Evolutionary conservation across 2,329 filamentous ascomycete species (phyloP), one percentile per base, ranked within the genome.

Genomic region (Trichoderma sp.): DNA sequence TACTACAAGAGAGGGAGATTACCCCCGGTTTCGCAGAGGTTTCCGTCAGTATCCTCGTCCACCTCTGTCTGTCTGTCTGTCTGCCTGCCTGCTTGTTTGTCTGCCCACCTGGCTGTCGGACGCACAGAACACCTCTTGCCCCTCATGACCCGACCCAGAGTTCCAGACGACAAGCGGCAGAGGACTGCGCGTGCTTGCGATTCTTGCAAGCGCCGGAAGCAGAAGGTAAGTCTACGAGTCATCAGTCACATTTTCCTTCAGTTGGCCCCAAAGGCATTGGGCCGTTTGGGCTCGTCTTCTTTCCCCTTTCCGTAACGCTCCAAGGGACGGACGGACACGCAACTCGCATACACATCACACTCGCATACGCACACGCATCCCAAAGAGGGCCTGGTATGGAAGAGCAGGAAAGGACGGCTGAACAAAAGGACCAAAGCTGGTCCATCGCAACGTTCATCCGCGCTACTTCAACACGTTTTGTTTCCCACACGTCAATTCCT

Each of bases 161-260:
- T 87, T 66, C 79, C 82, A 39, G 80, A 82, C 69, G 84, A 88
- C 68, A 85, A 87, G 74, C 82, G 87, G 68, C 83, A 86, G 75
- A 83, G 87, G 70, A 89, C 83, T 59, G 84, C 84, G 28, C 83
- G 86, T 69, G 87, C 87, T 47, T 90, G 87, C 74, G 84, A 88
- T 68, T 84, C 80, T 68, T 90, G 87, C 78, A 89, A 88, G 76
- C 81, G 82, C 66, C 82, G 87, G 67, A 90, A 90, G 74, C 87
- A 89, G 77, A 90, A 89, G 80, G 87, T 87, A 72, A 79, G 82
- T 55, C 39, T 58, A 51, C 21, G 44, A 26, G 44, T 55, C 28
- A 55, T 63, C 59, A 54, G 41, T 47, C 59, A 63, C 17, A 47
- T 63, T 55, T 39, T 65, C 44, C 34, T 60, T 61, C 24, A 50